Evolutionary conservation across 352 stramenopile species (phyloP).

Genomic region (Globisporangium carolinianum): DNA sequence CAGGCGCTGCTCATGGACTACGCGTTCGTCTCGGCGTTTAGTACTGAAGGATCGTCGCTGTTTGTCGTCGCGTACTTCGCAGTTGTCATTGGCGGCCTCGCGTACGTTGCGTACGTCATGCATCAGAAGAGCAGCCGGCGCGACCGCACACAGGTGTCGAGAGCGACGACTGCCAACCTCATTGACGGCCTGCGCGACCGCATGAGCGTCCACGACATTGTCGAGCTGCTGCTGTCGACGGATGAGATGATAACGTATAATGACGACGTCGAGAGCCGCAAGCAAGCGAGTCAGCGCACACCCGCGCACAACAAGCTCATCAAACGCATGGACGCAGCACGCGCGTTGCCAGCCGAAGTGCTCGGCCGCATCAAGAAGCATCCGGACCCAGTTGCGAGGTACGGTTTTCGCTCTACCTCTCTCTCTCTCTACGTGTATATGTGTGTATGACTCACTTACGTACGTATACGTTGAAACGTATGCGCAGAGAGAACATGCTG

Average conservation of each 20-base stretch:
- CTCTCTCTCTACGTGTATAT: not conserved
- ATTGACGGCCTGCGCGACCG: conserved; percentile 49
- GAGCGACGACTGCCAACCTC: conserved; percentile 32
- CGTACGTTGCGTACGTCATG: conserved; percentile 57
- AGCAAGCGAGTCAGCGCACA: conserved; percentile 40
- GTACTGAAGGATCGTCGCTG: conserved; percentile 31
- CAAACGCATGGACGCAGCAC: conserved; percentile 76
- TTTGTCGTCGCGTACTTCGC: conserved; percentile 73
- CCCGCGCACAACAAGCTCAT: conserved; percentile 74
- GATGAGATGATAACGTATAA: conserved; percentile 58
- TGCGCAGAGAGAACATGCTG: conserved; percentile 68
- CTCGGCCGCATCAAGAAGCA: conserved; percentile 77
- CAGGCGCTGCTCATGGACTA: conserved; percentile 74
- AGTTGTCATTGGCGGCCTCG: conserved; percentile 48
- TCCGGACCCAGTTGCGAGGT: conserved; percentile 48
- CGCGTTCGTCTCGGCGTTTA: conserved; percentile 55
- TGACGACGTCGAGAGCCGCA: conserved; percentile 25
- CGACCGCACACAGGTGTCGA: conserved; percentile 60
- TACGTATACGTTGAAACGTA: conserved; percentile 1
- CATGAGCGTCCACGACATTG: conserved; percentile 77
- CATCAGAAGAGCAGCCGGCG: conserved; percentile 40
- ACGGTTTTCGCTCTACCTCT: not conserved
- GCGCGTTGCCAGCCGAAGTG: conserved; percentile 48
- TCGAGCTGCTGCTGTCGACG: conserved; percentile 68
- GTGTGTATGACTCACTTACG: not conserved